Conservation (phyloP, 495 filamentous ascomycete species). For the Extremus antarcticus region DNA sequence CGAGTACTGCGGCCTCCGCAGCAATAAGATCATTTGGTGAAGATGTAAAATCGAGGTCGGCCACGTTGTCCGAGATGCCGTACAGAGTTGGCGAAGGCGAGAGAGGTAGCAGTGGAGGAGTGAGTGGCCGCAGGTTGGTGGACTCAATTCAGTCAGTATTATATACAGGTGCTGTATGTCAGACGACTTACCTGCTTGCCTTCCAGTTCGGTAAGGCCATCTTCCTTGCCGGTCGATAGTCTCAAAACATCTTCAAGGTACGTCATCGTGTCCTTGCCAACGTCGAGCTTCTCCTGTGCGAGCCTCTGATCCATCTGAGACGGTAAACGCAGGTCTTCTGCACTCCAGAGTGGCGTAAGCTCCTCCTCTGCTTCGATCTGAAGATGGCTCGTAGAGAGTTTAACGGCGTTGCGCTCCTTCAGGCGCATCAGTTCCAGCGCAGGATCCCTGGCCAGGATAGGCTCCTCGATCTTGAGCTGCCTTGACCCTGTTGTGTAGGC, state of each 20-base stretch:
- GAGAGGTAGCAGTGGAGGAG: slow-evolving; percentile 49
- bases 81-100: slow-evolving; percentile 19
- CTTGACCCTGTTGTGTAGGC: neutral
- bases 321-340: slow-evolving; percentile 3
- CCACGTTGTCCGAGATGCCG: neutral
- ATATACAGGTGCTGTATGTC: too few relatives aligned
- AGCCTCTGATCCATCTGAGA: neutral
- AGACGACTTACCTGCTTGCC: slow-evolving; percentile 24
- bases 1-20: slow-evolving; percentile 3
- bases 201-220: slow-evolving; percentile 32
- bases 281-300: neutral
- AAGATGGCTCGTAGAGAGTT: slow-evolving; percentile 22
- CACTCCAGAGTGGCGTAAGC: slow-evolving; percentile 40
- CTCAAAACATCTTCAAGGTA: neutral
- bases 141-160: slow-evolving; percentile 14
- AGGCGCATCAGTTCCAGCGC: slow-evolving; percentile 27
- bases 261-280: neutral
- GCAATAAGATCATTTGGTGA: slow-evolving; percentile 15
- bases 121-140: slow-evolving; percentile 31
- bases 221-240: slow-evolving; percentile 23
- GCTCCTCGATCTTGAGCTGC: slow-evolving; percentile 22
- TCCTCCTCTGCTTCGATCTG: slow-evolving; percentile 17
- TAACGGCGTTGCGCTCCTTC: slow-evolving; percentile 2
- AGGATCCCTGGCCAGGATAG: slow-evolving; percentile 23
- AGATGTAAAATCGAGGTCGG: slow-evolving; percentile 10